Evolutionary conservation across 2,329 filamentous ascomycete species (phyloP).

Genomic region (Ophiocordyceps camponoti-floridani): DNA sequence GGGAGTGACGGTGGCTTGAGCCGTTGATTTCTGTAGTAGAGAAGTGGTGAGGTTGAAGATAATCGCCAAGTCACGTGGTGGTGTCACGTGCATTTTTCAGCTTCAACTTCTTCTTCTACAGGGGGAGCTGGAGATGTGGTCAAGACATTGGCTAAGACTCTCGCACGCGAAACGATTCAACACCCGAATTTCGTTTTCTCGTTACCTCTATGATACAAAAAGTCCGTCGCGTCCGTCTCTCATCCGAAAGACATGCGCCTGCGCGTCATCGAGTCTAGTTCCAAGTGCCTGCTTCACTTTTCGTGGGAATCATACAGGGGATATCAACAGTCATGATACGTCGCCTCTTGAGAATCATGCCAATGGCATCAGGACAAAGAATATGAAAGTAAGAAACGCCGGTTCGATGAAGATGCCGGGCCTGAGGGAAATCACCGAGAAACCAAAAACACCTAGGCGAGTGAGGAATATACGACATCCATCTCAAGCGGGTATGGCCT

Average conservation of each 20-base stretch:
- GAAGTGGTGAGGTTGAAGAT: too few species aligned
- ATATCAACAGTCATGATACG: background rate
- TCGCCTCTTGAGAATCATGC: background rate
- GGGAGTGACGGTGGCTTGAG: background rate
- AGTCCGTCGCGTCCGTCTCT: too few species aligned
- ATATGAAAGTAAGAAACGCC: background rate
- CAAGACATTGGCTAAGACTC: too few species aligned
- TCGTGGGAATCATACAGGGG: conserved; percentile 1
- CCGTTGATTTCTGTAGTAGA: background rate
- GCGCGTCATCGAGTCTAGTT: background rate
- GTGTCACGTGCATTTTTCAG: too few species aligned
- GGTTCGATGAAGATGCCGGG: background rate
- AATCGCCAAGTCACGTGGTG: too few species aligned
- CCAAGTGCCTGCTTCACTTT: background rate
- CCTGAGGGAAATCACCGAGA: background rate
- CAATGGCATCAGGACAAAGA: background rate
- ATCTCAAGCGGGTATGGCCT: conserved; percentile 17
- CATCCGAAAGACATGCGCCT: background rate
- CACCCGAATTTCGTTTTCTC: too few species aligned
- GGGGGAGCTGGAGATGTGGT: too few species aligned
- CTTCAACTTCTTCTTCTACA: too few species aligned
- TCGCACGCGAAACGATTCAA: too few species aligned
- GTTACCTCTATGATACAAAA: too few species aligned
- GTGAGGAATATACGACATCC: conserved; percentile 17
- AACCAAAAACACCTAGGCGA: conserved; percentile 5